Evolutionary conservation across 2,329 filamentous ascomycete species (phyloP).

Genomic region (Penicillium griseofulvum): DNA sequence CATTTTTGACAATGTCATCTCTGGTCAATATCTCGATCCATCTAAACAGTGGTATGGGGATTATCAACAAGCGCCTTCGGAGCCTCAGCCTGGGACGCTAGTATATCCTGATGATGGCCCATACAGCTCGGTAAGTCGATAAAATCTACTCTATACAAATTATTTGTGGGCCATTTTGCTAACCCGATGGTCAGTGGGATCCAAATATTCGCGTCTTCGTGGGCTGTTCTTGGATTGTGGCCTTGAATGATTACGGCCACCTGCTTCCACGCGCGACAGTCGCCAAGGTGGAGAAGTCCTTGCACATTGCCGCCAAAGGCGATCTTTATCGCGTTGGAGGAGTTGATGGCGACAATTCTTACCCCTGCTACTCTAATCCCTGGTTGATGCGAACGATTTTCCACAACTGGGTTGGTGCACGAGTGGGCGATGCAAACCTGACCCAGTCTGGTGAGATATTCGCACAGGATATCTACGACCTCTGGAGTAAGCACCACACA

Average conservation of each 20-base stretch:
- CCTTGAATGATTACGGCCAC: conserved; percentile 27
- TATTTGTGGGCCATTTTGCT: neutral
- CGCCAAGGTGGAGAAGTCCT: conserved; percentile 51
- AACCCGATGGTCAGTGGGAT: conserved; percentile 14
- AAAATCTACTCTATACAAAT: no score
- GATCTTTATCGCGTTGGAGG: conserved; percentile 63
- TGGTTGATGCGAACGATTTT: conserved; percentile 63
- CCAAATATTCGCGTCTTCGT: conserved; percentile 21
- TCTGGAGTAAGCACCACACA: conserved; percentile 57
- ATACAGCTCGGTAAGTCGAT: conserved; percentile 11
- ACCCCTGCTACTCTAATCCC: conserved; percentile 61
- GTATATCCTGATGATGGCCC: conserved; percentile 13
- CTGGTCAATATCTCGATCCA: conserved; percentile 16
- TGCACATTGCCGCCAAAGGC: conserved; percentile 57
- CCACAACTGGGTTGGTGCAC: conserved; percentile 58
- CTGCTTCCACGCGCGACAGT: conserved; percentile 44
- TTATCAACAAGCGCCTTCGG: conserved; percentile 16
- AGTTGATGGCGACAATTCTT: conserved; percentile 60
- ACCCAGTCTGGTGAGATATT: conserved; percentile 57
- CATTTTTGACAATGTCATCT: conserved; percentile 21
- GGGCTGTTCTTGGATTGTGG: conserved; percentile 18
- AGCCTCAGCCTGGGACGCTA: conserved; percentile 14
- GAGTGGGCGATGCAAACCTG: conserved; percentile 57
- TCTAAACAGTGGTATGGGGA: conserved; percentile 22
- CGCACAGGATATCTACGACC: conserved; percentile 54